These are phyloP conservation scores for Coniophora puteana DNA, from an alignment of 1,284 basidiomycete species.

Conservation along the genomic window DNA sequence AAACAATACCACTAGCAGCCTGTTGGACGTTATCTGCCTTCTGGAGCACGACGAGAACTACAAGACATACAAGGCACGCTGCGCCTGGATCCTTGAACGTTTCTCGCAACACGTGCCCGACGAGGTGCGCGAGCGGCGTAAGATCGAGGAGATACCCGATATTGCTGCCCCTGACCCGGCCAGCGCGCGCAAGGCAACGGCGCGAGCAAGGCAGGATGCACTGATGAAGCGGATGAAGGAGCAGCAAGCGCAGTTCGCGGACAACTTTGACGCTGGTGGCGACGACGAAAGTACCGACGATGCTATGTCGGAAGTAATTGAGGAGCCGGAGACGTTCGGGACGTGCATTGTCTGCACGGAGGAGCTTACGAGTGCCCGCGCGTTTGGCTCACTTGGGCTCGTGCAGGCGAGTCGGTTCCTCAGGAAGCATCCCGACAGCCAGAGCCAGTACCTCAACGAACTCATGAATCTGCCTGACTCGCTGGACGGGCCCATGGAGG, in stretches of 20 bases:
- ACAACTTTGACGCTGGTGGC: slow-evolving; percentile 65
- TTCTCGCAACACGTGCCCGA: slow-evolving; percentile 52
- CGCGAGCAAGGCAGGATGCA: slow-evolving; percentile 81
- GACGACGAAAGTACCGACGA: slow-evolving; percentile 57
- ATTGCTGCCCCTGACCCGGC: slow-evolving; percentile 48
- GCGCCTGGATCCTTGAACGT: slow-evolving; percentile 71
- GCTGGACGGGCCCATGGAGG: slow-evolving; percentile 46
- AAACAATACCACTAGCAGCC: no score
- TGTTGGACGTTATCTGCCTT: slow-evolving; percentile 72
- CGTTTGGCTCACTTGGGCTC: slow-evolving; percentile 89
- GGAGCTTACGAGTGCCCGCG: slow-evolving; percentile 68
- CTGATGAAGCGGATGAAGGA: slow-evolving; percentile 93
- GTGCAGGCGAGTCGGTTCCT: slow-evolving; percentile 88
- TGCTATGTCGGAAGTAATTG: slow-evolving; percentile 44
- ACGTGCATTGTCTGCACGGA: slow-evolving; percentile 99
- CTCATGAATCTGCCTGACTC: slow-evolving; percentile 62
- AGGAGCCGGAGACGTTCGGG: slow-evolving; percentile 66
- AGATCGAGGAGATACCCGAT: slow-evolving; percentile 35
- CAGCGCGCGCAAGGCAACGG: slow-evolving; percentile 73
- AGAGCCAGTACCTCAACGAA: slow-evolving; percentile 70
- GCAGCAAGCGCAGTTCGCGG: slow-evolving; percentile 82
- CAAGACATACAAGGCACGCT: slow-evolving; percentile 64
- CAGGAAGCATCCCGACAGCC: slow-evolving; percentile 75
- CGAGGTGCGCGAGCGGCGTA: slow-evolving; percentile 51
- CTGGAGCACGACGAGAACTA: slow-evolving; percentile 76